Evolutionary conservation across 2,329 filamentous ascomycete genomes (phyloP).

Genomic region (Ophiostoma ips): DNA sequence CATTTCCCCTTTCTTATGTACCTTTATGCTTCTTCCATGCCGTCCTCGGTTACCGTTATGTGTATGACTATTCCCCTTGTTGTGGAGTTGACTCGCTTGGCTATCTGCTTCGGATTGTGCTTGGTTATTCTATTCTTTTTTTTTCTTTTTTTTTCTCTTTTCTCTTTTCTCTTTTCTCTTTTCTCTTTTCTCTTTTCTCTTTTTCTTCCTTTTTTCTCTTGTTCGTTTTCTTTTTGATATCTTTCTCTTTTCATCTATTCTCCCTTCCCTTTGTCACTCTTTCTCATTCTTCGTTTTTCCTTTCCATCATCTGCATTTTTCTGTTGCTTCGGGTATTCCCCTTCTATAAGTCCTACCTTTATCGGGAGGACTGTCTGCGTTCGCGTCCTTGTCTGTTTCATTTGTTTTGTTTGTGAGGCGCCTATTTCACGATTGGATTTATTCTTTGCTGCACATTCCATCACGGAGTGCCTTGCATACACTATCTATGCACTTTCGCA

Average conservation of each 20-base stretch:
- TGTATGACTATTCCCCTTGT: conserved; percentile 12
- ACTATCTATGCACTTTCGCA: no score
- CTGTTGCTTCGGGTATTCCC: neutral
- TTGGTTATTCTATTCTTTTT: neutral
- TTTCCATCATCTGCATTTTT: no score
- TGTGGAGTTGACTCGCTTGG: conserved; percentile 1
- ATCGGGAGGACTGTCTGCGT: neutral
- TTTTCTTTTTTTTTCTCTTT: neutral
- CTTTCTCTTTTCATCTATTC: neutral
- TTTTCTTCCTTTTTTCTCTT: neutral
- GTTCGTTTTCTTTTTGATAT: neutral
- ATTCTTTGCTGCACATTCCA: no score
- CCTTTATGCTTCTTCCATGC: neutral
- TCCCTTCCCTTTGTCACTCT: no score
- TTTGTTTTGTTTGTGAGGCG: neutral
- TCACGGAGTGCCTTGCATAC: no score
- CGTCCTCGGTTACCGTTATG: conserved; percentile 3
- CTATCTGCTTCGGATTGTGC: neutral
- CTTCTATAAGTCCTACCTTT: neutral
- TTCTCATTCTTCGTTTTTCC: no score
- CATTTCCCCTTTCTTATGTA: neutral
- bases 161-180: neutral
- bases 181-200: neutral
- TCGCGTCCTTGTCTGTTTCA: neutral
- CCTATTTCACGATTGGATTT: neutral